Base-by-base conservation (phyloP, 768 basidiomycete genomes). In the Macrocybe gigantea region DNA sequence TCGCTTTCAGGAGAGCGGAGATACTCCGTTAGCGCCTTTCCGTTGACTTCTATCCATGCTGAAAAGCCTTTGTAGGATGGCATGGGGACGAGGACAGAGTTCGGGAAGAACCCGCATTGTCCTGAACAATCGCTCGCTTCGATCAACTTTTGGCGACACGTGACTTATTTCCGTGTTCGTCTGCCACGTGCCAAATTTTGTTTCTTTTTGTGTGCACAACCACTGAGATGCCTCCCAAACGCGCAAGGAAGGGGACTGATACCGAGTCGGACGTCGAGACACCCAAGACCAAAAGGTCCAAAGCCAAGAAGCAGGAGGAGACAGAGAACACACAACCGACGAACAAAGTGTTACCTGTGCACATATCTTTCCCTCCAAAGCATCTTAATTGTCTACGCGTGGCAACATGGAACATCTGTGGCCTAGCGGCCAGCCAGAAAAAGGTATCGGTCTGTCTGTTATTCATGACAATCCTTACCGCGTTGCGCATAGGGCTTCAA, bases 351-450 rank as follows among this genome's bases (percentile, higher is more conserved):
- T 56, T 90, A 4, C 88, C 88, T n/a, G 72, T 68, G 14, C 64
- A 69, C 33, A 82, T 90, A 41, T 49, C 58, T 6, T 82, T 88
- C 56, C 77, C 82, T 22, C 67, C 72, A 5, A 77, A 75, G 42
- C 55, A 46, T 30, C 57, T 64, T 13, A 74, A 75, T 5, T 72
- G 78, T 5, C 51, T 79, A 34, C 72, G 82, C 11, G 67, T 93
- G 30, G 77, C 77, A 11, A 63, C 84, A 5, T 93, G 88, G 88
- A 93, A 93, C 60, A 77, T 93, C 5, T 88, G 83, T 53, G 84
- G 92, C 4, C 67, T 88, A 44, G 80, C 81, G 33, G 77, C 88
- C 1, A 79, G 83, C 48, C 75, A 82, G 54, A 92, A 85, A 66
- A 93, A 94, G 78, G 89, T 84, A 48, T 44, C 44, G 14, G 36